Conservation (phyloP, 768 basidiomycete species). For the Lentinula raphanica region DNA sequence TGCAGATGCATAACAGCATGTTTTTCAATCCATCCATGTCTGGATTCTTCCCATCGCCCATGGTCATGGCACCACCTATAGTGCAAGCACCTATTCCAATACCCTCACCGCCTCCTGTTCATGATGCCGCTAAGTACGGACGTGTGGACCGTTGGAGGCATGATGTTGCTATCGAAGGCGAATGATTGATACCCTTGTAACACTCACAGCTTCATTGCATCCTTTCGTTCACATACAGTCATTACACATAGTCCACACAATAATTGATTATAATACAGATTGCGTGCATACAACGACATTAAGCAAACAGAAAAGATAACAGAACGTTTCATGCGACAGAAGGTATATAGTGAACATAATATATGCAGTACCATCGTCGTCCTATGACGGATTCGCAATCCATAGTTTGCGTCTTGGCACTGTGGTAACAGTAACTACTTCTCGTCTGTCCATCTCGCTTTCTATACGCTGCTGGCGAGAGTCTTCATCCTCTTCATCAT, state of each 20-base stretch:
- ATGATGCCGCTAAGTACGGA: slow-evolving; percentile 62
- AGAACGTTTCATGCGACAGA: neutral
- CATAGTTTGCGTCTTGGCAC: slow-evolving; percentile 71
- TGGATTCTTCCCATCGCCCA: slow-evolving; percentile 59
- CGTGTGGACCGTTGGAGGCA: slow-evolving; percentile 79
- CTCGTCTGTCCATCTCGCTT: slow-evolving; percentile 75
- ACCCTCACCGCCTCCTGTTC: slow-evolving; percentile 59
- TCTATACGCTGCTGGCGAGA: slow-evolving; percentile 71
- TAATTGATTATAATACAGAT: slow-evolving; percentile 4
- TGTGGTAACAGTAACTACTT: slow-evolving; percentile 76
- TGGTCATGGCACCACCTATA: slow-evolving; percentile 43
- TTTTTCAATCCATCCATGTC: slow-evolving; percentile 70
- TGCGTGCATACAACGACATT: slow-evolving; percentile 7
- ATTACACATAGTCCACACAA: slow-evolving; percentile 1
- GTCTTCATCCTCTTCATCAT: slow-evolving; percentile 71
- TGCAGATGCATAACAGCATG: slow-evolving; percentile 72
- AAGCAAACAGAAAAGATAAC: neutral
- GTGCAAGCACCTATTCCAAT: slow-evolving; percentile 36
- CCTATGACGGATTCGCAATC: slow-evolving; percentile 62
- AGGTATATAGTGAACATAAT: neutral
- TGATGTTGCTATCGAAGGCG: slow-evolving; percentile 71
- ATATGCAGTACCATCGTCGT: neutral
- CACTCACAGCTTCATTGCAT: neutral
- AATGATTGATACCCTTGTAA: slow-evolving; percentile 18
- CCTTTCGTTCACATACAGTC: neutral